Conservation (phyloP, 306 rosid genomes). For the Neltuma alba region DNA sequence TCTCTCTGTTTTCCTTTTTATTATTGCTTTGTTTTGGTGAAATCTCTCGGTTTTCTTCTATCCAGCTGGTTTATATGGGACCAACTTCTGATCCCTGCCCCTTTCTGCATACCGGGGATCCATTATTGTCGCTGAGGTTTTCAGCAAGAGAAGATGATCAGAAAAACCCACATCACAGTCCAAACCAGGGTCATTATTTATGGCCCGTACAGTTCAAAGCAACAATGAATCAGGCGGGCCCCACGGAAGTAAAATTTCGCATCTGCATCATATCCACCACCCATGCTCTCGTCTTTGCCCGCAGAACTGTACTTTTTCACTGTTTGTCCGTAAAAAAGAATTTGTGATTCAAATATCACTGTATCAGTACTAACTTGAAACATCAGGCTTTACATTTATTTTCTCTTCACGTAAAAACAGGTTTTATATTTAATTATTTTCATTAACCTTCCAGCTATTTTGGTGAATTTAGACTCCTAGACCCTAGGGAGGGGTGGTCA, state of each 20-base stretch:
- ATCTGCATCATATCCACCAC: constrained; percentile 29
- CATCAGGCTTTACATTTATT: too few relatives aligned
- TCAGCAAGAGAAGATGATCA: constrained; percentile 18
- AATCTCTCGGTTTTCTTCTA: neutral
- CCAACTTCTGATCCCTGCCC: neutral
- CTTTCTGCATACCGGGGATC: neutral
- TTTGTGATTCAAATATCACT: neutral
- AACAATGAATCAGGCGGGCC: constrained; percentile 40
- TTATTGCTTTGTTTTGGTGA: neutral
- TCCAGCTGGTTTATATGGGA: constrained; percentile 2
- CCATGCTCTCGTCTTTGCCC: neutral
- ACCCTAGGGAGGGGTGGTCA: neutral
- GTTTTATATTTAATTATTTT: neutral
- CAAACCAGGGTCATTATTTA: constrained; percentile 23
- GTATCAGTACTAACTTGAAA: too few relatives aligned
- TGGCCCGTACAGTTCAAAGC: constrained; percentile 22
- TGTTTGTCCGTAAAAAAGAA: neutral
- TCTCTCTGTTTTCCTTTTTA: neutral
- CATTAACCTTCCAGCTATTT: neutral
- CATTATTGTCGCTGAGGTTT: neutral
- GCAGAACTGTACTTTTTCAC: neutral
- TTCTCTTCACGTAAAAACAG: neutral
- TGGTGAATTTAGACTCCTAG: neutral
- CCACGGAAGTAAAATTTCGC: neutral
- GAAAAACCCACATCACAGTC: neutral